Base-by-base conservation (phyloP, 2,329 filamentous ascomycete genomes). In the Penicillium capsulatum region DNA sequence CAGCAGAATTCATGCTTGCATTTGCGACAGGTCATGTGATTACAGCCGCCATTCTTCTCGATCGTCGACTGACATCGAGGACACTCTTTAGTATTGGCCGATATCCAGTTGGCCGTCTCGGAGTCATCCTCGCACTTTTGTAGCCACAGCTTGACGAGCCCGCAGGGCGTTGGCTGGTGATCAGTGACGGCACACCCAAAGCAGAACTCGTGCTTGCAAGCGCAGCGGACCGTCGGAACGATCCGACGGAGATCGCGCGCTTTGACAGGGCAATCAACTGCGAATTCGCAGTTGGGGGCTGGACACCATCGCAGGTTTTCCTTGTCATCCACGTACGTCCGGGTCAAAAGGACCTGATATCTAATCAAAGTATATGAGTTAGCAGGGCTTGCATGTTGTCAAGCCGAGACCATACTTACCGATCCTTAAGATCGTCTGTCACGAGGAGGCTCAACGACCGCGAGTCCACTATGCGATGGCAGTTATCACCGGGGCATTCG, bases 41-140 rank as follows among this genome's bases (percentile, higher is more conserved):
- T 96, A 71, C 90, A 96, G 3, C 90, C 90, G 36, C 90, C 90
- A 52, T 98, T 98, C 78, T 98, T 98, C 69, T 98, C 92, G 31
- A 98, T 98, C 0, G 92, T 98, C 2, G 91, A 97, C 54, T 87
- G 81, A 66, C 92, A 98, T 63, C 86, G 92, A 0, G 92, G 91
- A 50, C 92, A 98, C 64, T 98, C 92, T 63, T 98, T 98, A 2
- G 92, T 98, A 64, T 98, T 95, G 32, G 92, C 92, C 0, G 91
- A 96, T 47, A 98, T 98, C 92, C 92, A 98, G 65, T 98, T 98
- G 3, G 92, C 91, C 0, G 92, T 98, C 65, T 98, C 92, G 0
- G 88, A 95, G 60, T 98, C 92, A 62, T 98, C 92, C 41, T 92
- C 92, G 61, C 92, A 98, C 64, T 98, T 98, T 73, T 96, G 94